Evolutionary conservation across 768 basidiomycete genomes (phyloP).

Genomic region (Leccinum subgranulosum): DNA sequence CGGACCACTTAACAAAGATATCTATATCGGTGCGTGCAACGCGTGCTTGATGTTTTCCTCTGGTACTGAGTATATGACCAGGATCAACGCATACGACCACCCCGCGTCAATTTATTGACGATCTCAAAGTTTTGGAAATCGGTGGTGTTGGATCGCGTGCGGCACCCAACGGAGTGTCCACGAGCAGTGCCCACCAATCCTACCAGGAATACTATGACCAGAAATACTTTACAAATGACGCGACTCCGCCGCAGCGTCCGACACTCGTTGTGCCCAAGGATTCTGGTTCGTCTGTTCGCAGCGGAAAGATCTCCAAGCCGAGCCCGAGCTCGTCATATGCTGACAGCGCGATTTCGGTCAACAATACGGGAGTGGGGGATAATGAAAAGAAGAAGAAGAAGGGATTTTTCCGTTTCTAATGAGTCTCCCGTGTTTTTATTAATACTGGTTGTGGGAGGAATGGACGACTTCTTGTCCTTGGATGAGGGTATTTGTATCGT

Average conservation of each 20-base stretch:
- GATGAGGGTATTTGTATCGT: slow-evolving; percentile 8
- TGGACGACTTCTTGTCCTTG: neutral
- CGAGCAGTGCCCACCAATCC: slow-evolving; percentile 44
- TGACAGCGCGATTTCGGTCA: slow-evolving; percentile 46
- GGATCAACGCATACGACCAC: slow-evolving; percentile 89
- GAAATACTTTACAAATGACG: slow-evolving; percentile 53
- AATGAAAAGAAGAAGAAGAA: slow-evolving; percentile 75
- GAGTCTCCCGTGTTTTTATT: neutral
- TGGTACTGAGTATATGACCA: slow-evolving; percentile 37
- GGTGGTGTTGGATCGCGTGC: slow-evolving; percentile 80
- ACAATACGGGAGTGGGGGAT: slow-evolving; percentile 38
- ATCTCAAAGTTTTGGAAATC: slow-evolving; percentile 82
- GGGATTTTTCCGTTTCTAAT: slow-evolving; percentile 63
- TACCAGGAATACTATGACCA: slow-evolving; percentile 80
- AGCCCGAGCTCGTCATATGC: slow-evolving; percentile 50
- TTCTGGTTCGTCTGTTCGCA: slow-evolving; percentile 11
- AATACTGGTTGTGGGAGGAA: neutral
- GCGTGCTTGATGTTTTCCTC: slow-evolving; percentile 36
- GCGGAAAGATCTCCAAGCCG: slow-evolving; percentile 29
- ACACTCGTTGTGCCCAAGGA: slow-evolving; percentile 28
- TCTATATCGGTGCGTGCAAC: slow-evolving; percentile 72
- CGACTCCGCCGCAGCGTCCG: slow-evolving; percentile 31
- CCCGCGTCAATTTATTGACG: slow-evolving; percentile 80
- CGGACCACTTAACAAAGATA: slow-evolving; percentile 72
- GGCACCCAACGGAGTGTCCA: slow-evolving; percentile 65